Evolutionary conservation across 306 rosid species (phyloP), one percentile per base, ranked within the genome.

Genomic region (Rosa multiflora): DNA sequence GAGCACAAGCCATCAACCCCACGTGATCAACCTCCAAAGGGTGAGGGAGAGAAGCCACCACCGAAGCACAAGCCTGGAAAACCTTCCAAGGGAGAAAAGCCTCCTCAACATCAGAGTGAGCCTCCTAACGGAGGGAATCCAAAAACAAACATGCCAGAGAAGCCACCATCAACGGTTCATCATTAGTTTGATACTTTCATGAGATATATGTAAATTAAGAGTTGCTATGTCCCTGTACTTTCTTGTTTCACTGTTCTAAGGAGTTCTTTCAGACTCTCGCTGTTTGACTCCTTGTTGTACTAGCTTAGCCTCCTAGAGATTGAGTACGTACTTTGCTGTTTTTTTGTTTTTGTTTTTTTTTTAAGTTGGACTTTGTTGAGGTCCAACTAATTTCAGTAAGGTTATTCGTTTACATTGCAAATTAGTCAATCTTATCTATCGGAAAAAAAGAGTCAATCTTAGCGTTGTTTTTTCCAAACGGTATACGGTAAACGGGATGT

Each of bases 1-100:
- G 63, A 56, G 63, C 32, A 56, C 11, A 56, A 46, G 49, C 66
- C 42, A 26, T 80, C 74, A 40, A 72, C 46, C 66, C 67, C 75
- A 52, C 69, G 44, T 39, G 69, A 63, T 13, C 69, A 63, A 67
- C 71, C 71, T 17, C 48, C 23, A 3, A 42, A 67, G 47, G 23
- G 14, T 37, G 18, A 21, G 8, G 74, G 74, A 23, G 39, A 70
- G 5, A 70, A 70, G 21, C 74, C 40, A 13, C 56, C 74, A 46
- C 74, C 39, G 1, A n/a, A 70, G n/a, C 55, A 12, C n/a, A 46
- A 70, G 18, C 74, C 74, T 40, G 49, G 11, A 4, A 46, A 68
- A 40, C 35, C 17, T 39, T 42, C 51, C 1, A 40, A 67, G 49
- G 72, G 72, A 15, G 21, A 37, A 0, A 66, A 66, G 26, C 11